Evolutionary conservation across 139 green algal genomes (phyloP), one percentile per base, ranked within the genome.

Genomic region (Picochlorum costavermella): DNA sequence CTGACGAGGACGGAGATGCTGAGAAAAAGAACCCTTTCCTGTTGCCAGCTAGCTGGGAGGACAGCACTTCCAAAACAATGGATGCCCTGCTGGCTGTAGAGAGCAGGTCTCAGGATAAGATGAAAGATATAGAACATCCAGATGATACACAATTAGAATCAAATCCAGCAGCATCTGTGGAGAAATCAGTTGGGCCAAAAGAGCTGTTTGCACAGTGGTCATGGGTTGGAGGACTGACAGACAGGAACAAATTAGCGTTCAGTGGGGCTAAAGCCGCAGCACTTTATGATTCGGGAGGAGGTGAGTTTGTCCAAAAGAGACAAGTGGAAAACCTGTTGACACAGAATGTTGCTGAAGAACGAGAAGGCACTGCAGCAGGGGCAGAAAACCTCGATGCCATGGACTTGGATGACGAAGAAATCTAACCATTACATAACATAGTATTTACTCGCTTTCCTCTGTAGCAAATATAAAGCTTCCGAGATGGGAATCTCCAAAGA

Each of bases 401-500:
- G 16, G 16, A 28, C n/a, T 20, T 23, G n/a, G 46, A 53, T 53
- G 46, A 53, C 6, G 46, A 53, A 53, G 46, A 53, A 53, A 53
- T 53, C 33, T 40, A 40, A 40, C 9, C 20, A 23, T 23, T 23
- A 23, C 20, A 23, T 23, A 23, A 13, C 25, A n/a, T 59, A 30
- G 31, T 2, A 37, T n/a, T 59, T 23, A 37, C 25, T 40, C 43
- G 13, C 70, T 50, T 36, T 46, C 16, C 4, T 63, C 36, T 13
- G 50, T 25, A 13, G 43, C 40, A 29, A 75, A 25, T 3, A 37
- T 37, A 61, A 60, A 75, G 45, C 28, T 26, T 6, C 63, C 70
- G 20, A 76, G 17, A 25, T 68, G 50, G 13, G 50, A 46, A 44
- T 79, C 66, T 31, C 79, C 75, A 73, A 83, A 85, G 2, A 73